These are phyloP conservation scores for Schizosaccharomyces osmophilus DNA, from an alignment of 805 yeast species.

Conservation along the genomic window DNA sequence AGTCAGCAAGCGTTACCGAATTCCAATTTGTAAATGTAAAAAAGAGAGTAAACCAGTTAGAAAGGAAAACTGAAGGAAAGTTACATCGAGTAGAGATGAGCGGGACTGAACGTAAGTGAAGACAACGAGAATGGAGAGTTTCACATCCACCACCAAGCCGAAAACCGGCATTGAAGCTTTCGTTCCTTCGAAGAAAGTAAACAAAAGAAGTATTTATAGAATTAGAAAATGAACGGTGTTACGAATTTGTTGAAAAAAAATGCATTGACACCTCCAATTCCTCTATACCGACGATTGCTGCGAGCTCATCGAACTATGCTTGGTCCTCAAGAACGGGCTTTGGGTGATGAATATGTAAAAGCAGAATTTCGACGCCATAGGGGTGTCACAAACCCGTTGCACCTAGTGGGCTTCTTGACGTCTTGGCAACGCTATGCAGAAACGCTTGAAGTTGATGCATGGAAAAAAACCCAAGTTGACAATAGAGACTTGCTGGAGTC, in stretches of 20 bases:
- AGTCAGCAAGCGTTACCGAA: too few relatives aligned
- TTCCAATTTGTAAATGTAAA: too few relatives aligned
- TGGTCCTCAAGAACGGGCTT: conserved; percentile 41
- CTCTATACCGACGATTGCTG: conserved; percentile 52
- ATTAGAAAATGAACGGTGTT: not conserved
- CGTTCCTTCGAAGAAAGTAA: too few relatives aligned
- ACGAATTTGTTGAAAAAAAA: not conserved
- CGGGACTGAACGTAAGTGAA: too few relatives aligned
- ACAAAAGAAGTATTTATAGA: not conserved
- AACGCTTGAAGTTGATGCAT: not conserved
- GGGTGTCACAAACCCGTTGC: conserved; percentile 63
- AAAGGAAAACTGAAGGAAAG: too few relatives aligned
- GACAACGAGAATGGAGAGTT: too few relatives aligned
- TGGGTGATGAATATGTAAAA: conserved; percentile 79
- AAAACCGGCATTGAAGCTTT: too few relatives aligned
- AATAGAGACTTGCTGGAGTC: not conserved
- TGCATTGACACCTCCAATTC: conserved; percentile 49
- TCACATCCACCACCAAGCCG: too few relatives aligned
- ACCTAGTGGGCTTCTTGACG: conserved; percentile 76
- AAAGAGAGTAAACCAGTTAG: too few relatives aligned
- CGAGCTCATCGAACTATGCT: conserved; percentile 46
- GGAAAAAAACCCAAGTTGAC: not conserved
- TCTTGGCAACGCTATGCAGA: conserved; percentile 61
- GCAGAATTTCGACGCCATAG: conserved; percentile 74
- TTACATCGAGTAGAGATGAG: too few relatives aligned